phyloP scores from a whole-genome alignment of 169 alveolate genomes.

The Cryptosporidium bovis region DNA sequence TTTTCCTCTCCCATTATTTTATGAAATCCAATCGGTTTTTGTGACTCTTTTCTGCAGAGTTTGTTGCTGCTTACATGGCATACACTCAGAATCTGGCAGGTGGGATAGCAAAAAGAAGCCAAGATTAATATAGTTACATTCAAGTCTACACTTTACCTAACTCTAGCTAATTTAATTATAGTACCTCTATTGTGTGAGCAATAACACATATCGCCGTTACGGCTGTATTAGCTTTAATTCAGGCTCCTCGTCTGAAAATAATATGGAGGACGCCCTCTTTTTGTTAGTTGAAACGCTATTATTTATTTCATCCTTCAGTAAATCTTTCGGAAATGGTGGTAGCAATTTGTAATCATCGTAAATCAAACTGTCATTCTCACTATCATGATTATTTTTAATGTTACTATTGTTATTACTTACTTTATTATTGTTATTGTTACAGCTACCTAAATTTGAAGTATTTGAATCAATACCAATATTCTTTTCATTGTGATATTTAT shows the following conservation, averaged over 20 bases:
- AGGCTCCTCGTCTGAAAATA: conserved; percentile 68
- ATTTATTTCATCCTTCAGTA: neutral
- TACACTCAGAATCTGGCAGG: neutral
- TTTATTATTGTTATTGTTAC: neutral
- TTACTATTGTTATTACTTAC: neutral
- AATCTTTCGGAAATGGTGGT: conserved; percentile 24
- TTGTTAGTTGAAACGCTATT: neutral
- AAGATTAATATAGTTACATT: neutral
- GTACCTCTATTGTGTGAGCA: neutral
- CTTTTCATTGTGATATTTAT: neutral
- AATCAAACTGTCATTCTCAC: neutral
- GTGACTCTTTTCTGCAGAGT: too few species aligned
- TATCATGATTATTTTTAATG: neutral
- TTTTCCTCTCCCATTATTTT: too few species aligned
- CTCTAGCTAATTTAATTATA: neutral
- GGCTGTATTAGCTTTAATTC: conserved; percentile 55
- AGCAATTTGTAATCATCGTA: neutral
- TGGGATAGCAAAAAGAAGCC: neutral
- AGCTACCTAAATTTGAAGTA: too few species aligned
- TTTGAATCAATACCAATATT: neutral
- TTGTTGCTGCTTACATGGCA: too few species aligned
- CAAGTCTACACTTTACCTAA: neutral
- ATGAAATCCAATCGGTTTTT: too few species aligned
- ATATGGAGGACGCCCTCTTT: conserved; percentile 28
- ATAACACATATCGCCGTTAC: neutral